Conservation (phyloP, 1,284 basidiomycete species). For the Moesziomyces antarcticus region DNA sequence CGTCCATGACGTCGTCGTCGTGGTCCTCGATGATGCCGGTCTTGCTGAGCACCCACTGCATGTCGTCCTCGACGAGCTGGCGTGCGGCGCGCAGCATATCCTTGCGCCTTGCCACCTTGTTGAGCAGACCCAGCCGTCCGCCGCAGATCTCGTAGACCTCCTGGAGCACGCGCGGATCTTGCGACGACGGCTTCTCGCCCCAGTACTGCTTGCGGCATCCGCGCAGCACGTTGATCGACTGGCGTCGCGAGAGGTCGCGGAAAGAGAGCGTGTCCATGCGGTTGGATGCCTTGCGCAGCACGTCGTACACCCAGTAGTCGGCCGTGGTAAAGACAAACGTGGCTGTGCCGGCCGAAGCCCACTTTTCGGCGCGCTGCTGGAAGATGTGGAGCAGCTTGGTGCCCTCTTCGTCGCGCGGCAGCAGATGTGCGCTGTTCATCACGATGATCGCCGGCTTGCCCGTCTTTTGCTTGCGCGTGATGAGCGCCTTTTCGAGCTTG, state of each 20-base stretch:
- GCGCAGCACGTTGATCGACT: constrained; percentile 55
- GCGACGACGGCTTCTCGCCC: constrained; percentile 46
- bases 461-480: constrained; percentile 44
- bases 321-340: constrained; percentile 60
- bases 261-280: constrained; percentile 65
- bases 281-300: constrained; percentile 55
- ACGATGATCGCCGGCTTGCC: constrained; percentile 63
- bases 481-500: constrained; percentile 62
- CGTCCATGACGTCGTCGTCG: constrained; percentile 65
- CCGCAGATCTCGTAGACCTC: constrained; percentile 61
- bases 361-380: constrained; percentile 64
- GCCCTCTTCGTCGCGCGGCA: constrained; percentile 59
- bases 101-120: constrained; percentile 53
- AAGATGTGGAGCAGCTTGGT: constrained; percentile 58
- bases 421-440: constrained; percentile 61
- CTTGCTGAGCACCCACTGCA: constrained; percentile 63
- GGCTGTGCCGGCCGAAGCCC: constrained; percentile 58
- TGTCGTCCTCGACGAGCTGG: constrained; percentile 62
- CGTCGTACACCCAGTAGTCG: constrained; percentile 62
- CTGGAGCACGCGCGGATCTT: constrained; percentile 43
- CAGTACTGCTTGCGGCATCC: constrained; percentile 60
- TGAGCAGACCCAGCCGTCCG: constrained; percentile 57
- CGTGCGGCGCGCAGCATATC: constrained; percentile 54
- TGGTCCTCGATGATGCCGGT: constrained; percentile 65
- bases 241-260: constrained; percentile 51